Base-by-base conservation (phyloP, 768 basidiomycete genomes). In the Vararia minispora region DNA sequence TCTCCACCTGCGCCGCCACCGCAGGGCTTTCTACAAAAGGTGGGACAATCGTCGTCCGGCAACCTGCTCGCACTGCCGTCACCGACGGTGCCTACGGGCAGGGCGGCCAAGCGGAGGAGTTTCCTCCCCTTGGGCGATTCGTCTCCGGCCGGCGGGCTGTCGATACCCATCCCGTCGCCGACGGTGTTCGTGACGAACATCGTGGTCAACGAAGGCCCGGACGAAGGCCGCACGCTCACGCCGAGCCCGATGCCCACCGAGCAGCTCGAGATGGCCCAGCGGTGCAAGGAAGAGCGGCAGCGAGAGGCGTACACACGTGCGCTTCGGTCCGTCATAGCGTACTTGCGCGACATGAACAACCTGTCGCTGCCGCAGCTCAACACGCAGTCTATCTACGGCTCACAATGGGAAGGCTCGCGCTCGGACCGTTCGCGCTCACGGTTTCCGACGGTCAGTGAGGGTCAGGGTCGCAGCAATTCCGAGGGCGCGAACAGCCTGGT, bases 321-420 rank as follows among this genome's bases (percentile, higher is more conserved):
- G 23, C 67, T 99, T 37, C 75, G 86, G 39, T 84, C 86, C 8
- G 76, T 99, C 13, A 92, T 98, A 83, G 88, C 90, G 6, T 99
- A 98, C 58, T 71, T 99, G 14, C 78, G 79, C 51, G 95, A 99
- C 51, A 82, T 99, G 76, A 83, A 91, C 53, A 95, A 99, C 53
- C 66, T 99, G 22, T 79, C 79, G 13, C 58, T 77, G 47, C 72
- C 77, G 14, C 81, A 80, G 52, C 53, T 62, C 12, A 65, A 68
- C 41, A 58, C 69, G 9, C 44, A 74, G 49, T 76, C 75, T 40
- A 62, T 78, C 58, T 80, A 83, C 53, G 73, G 74, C 11, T 53
- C 63, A 16, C 52, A 58, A 6, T 65, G 40, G 55, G 67, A n/a
- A n/a, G n/a, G n/a, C n/a, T n/a, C n/a, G n/a, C 51, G 53, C n/a